These are phyloP conservation scores for Serendipita sp. DNA, from an alignment of 768 basidiomycete species.

Conservation along the genomic window DNA sequence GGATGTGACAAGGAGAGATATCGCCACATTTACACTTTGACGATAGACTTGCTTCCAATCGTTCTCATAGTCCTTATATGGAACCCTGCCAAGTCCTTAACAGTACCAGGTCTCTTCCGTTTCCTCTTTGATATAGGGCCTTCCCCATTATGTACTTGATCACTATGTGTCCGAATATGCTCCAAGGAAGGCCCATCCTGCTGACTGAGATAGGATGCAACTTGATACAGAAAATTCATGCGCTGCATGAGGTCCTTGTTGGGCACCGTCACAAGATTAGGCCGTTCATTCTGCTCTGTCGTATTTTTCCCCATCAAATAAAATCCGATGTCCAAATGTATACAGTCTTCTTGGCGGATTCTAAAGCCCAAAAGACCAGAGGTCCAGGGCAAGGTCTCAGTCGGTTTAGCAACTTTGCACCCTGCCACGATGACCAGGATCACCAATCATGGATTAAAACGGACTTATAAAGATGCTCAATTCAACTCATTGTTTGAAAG, in stretches of 20 bases:
- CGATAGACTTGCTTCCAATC: background rate
- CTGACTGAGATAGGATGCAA: slow-evolving; percentile 6
- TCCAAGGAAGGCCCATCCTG: background rate
- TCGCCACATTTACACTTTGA: background rate
- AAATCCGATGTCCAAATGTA: background rate
- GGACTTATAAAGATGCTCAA: slow-evolving; percentile 52
- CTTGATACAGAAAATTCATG: slow-evolving; percentile 8
- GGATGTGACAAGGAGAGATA: background rate
- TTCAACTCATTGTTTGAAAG: slow-evolving; percentile 21
- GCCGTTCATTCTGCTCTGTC: background rate
- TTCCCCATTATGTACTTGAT: background rate
- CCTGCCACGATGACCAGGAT: slow-evolving; percentile 44
- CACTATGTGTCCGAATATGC: background rate
- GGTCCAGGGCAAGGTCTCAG: background rate
- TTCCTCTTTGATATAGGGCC: background rate
- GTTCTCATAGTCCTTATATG: background rate
- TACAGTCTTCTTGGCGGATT: background rate
- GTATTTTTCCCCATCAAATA: background rate
- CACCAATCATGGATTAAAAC: slow-evolving; percentile 58
- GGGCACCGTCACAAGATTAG: background rate
- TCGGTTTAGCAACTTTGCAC: background rate
- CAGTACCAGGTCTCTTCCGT: background rate
- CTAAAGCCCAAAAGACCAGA: background rate
- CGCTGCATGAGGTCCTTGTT: background rate
- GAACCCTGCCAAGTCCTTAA: background rate